phyloP scores from a whole-genome alignment of 306 rosid genomes.

The Betula pendula region DNA sequence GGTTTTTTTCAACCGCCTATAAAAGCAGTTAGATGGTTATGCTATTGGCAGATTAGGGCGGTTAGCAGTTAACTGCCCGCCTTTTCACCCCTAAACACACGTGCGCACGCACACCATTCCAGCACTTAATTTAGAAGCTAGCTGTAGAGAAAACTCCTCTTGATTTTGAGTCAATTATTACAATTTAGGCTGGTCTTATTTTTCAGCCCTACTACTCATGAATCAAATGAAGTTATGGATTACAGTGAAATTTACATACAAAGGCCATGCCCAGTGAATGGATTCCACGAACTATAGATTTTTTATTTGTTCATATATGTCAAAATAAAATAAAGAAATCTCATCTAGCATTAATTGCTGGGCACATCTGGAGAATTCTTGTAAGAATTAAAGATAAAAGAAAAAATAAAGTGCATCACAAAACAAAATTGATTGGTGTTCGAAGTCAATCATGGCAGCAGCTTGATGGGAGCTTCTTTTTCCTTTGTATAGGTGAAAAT shows the following conservation, averaged over 20 bases:
- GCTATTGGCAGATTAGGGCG: no score
- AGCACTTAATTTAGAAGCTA: neutral
- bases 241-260: neutral
- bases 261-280: neutral
- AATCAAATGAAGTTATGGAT: neutral
- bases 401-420: neutral
- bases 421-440: neutral
- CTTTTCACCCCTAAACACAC: no score
- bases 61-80: no score
- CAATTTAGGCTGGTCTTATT: neutral
- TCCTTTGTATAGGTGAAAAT: neutral
- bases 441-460: neutral
- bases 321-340: neutral
- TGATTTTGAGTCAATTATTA: neutral
- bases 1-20: no score
- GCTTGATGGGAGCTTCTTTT: neutral
- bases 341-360: neutral
- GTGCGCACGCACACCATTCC: neutral
- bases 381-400: neutral
- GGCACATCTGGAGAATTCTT: neutral
- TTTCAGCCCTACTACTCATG: neutral
- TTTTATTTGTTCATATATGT: neutral
- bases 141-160: no score
- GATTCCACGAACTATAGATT: neutral
- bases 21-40: no score